Base-by-base conservation (phyloP, 176 grass and related monocot genomes). In the Musa itinerans region DNA sequence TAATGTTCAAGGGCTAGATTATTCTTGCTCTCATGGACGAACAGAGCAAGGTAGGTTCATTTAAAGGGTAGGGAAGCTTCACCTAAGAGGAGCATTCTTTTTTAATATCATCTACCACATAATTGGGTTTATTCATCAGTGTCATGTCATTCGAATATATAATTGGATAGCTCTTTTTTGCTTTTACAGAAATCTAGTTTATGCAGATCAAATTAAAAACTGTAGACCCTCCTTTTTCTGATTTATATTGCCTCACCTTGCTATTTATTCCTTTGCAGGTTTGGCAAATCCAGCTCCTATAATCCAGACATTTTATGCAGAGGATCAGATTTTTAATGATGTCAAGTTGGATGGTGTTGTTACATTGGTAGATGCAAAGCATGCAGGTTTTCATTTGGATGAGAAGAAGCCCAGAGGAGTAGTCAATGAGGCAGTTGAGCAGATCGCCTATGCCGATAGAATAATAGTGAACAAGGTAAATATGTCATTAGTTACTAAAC, bases 401-500 rank as follows among this genome's bases (percentile, higher is more conserved):
- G 90, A 99, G 72, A 85, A 89, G 80, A 99, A 99, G 79, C 90
- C 95, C 34, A 86, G 94, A 84, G 95, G 95, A 73, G 80, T 99
- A 78, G 86, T 99, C 50, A 99, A 99, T 74, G 95, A 99, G 72
- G 95, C 88, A 74, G 86, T 88, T 83, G 86, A 99, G 78, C 95
- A 99, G 57, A 99, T 99, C 83, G 95, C 95, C 1, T 99, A 99
- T 84, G 84, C 88, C 86, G 95, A 94, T 69, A 93, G 88, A 89
- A 94, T 99, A 78, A 91, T 99, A 76, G 87, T 99, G 82, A 99
- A 92, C 85, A 99, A 99, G 95, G 95, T 98, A 65, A 81, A 69
- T 13, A 0, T 82, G 11, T 25, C 17, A 49, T 76, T 63, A 52
- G 34, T 43, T 16, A 17, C 13, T 72, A 50, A 9, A 43, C 26